A percentile compares a stretch with the other conserved stretches of the same genome.
Conservation (phyloP, 768 basidiomycete genomes). For the Phylloporus rhodoxanthus region DNA sequence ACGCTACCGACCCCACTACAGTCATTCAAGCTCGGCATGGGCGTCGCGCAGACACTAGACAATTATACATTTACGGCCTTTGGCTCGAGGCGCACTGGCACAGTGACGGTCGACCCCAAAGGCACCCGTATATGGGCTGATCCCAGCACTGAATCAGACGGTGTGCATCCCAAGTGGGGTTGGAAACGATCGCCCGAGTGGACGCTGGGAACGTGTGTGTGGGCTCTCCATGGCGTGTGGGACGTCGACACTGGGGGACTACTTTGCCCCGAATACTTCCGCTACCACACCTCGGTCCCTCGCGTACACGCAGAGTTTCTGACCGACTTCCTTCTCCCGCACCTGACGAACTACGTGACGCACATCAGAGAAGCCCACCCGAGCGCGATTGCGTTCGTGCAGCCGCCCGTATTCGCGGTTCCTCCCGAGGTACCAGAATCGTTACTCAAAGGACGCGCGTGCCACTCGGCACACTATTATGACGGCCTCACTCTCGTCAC, state of each 20-base stretch:
- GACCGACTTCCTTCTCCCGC: slow-evolving; percentile 73
- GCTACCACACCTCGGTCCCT: slow-evolving; percentile 11
- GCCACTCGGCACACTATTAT: slow-evolving; percentile 84
- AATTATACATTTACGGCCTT: slow-evolving; percentile 74
- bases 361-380: slow-evolving; percentile 67
- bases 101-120: slow-evolving; percentile 78
- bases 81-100: slow-evolving; percentile 71
- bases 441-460: slow-evolving; percentile 58
- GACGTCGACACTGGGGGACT: slow-evolving; percentile 63
- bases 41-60: slow-evolving; percentile 73
- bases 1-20: slow-evolving; percentile 82
- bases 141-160: slow-evolving; percentile 43
- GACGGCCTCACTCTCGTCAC: slow-evolving; percentile 93
- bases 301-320: slow-evolving; percentile 57
- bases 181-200: slow-evolving; percentile 76
- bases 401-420: slow-evolving; percentile 82
- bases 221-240: slow-evolving; percentile 91
- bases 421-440: slow-evolving; percentile 62
- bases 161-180: slow-evolving; percentile 67
- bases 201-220: slow-evolving; percentile 73
- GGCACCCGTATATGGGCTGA: slow-evolving; percentile 76
- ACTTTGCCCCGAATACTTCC: slow-evolving; percentile 74
- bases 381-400: slow-evolving; percentile 82
- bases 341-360: slow-evolving; percentile 50
- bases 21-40: slow-evolving; percentile 83